Evolutionary conservation across 75 land plant genomes (phyloP), one percentile per base, ranked within the genome.

Genomic region (Pinus tabuliformis): DNA sequence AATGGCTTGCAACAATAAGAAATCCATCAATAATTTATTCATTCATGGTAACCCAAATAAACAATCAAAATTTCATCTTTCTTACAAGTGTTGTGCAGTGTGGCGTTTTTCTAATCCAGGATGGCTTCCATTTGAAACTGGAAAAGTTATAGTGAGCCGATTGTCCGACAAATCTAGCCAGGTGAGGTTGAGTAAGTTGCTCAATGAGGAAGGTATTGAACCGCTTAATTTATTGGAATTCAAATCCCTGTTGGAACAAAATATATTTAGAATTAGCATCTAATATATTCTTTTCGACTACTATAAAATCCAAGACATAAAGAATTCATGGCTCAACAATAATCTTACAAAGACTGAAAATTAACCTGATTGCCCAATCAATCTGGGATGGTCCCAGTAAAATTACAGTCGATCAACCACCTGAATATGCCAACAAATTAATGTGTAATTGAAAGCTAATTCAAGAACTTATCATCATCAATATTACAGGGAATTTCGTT

Each of bases 121-220:
- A 1, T 64, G 54, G 14, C 6, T 64, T 2, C 59, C 84, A 77
- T 78, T 71, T 37, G 94, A 91, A 39, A 88, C 79, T 5, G 93
- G 95, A 30, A 92, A 74, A 1, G 64, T 24, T 74, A 93, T 91
- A 9, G 59, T 65, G 9, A 92, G 78, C 70, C 59, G 60, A 65
- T 92, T 92, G 65, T 84, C 84, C 13, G 90, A 78, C 17, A 92
- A 22, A 66, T 92, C 95, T 59, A 92, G 79, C 95, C 92, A 92
- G 36, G 75, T 82, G 5, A 92, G 78, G 8, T 84, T 79, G 5
- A 79, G 75, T 30, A 92, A 75, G 16, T 75, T 74, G 18, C 92
- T 90, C 49, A 92, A 77, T 13, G 88, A 30, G 58, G 91, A 36
- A 72, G 97, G 97, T 62, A 94, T 88, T 15, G 33, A 0, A 26